Evolutionary conservation across 2,329 filamentous ascomycete genomes (phyloP), one percentile per base, ranked within the genome.

Genomic region (Bipolaris cookei): DNA sequence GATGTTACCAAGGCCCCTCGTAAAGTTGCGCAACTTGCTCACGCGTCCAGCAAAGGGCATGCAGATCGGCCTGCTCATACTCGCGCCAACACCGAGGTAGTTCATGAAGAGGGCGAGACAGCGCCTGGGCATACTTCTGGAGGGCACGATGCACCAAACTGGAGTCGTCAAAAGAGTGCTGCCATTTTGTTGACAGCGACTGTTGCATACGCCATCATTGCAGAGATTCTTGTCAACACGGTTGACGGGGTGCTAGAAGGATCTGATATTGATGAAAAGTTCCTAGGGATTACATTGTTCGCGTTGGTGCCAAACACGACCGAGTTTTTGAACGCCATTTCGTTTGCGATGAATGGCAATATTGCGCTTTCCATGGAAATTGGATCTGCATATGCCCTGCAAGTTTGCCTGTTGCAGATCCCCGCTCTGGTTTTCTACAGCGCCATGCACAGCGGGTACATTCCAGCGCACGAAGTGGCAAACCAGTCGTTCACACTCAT

Each of bases 301-400:
- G 94, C 96, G 5, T 83, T 99, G 62, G 96, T 99, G 6, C 95
- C 95, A 11, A 99, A 99, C 79, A 98, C 95, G 1, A 99, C 95
- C 1, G 95, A 99, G 74, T 99, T 99, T 74, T 77, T 99, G 88
- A 99, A 99, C 77, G 95, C 94, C 74, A 99, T 99, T 58, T 97
- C 93, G 0, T 99, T 99, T 75, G 95, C 95, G 51, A 99, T 99
- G 94, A 98, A 99, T 72, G 95, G 95, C 58, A 99, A 99, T 76
- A 98, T 99, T 76, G 95, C 95, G 0, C 81, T 99, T 16, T 97
- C 92, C 35, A 99, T 99, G 95, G 95, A 99, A 74, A 99, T 99
- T 67, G 95, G 95, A 65, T 97, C 93, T 0, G 94, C 94, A 2
- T 99, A 99, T 73, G 95, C 95, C 1, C 82, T 99, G 41, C 95